A percentile compares a stretch with the other conserved stretches of the same genome.
Evolutionary conservation across 1,139 yeast genomes (phyloP).

Genomic region (Scheffersomyces titani): DNA sequence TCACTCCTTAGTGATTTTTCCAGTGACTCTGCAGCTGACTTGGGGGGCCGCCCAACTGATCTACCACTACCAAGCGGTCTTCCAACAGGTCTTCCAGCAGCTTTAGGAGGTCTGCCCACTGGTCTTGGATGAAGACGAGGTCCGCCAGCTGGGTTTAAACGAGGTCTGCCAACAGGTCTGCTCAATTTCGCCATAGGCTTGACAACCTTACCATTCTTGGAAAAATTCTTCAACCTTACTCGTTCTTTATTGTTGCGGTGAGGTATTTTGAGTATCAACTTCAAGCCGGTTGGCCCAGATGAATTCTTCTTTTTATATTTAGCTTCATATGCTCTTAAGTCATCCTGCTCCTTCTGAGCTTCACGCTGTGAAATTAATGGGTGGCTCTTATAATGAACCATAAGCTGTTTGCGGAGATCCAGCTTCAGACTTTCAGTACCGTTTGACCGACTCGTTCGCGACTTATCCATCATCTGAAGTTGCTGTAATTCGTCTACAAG

Average conservation of each 20-base stretch:
- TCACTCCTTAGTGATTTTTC: conserved; percentile 1
- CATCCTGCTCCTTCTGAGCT: conserved; percentile 36
- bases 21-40: conserved; percentile 1
- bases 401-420: conserved; percentile 31
- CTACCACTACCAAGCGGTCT: not conserved
- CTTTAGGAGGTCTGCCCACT: too few relatives aligned
- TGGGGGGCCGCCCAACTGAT: not conserved
- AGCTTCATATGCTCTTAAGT: conserved; percentile 11
- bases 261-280: conserved; percentile 32
- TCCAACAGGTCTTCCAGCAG: not conserved
- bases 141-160: not conserved
- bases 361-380: conserved; percentile 44
- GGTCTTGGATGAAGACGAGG: too few relatives aligned
- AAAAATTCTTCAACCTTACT: conserved; percentile 3
- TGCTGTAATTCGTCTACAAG: conserved; percentile 33
- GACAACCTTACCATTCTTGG: not conserved
- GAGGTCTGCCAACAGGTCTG: not conserved
- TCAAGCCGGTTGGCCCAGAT: conserved; percentile 19
- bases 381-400: conserved; percentile 33
- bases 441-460: conserved; percentile 10
- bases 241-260: conserved; percentile 6
- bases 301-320: conserved; percentile 10
- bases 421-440: conserved; percentile 16
- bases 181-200: not conserved
- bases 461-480: conserved; percentile 20